A percentile compares a stretch with the other conserved stretches of the same genome.
Conservation (phyloP, 306 rosid species). For the Dryas drummondii region DNA sequence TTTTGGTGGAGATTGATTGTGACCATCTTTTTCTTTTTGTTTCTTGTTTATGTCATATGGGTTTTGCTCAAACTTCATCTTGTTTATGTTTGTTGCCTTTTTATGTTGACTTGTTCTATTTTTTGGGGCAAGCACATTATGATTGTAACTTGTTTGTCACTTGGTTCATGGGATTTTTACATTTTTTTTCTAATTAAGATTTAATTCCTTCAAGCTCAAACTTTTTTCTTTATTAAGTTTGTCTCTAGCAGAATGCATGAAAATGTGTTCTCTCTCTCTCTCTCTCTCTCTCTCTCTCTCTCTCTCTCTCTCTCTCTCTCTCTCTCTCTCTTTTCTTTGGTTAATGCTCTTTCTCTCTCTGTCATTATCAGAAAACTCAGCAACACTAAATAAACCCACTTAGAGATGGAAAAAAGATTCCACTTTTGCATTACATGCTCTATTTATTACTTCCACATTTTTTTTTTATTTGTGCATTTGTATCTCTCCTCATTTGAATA, state of each 20-base stretch:
- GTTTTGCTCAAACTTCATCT: slow-evolving; percentile 14
- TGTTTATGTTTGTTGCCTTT: slow-evolving; percentile 5
- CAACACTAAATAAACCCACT: slow-evolving; percentile 10
- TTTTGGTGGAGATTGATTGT: slow-evolving; percentile 5
- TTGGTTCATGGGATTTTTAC: slow-evolving; percentile 14
- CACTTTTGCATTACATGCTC: neutral
- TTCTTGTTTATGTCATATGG: slow-evolving; percentile 13
- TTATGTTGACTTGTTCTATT: slow-evolving; percentile 6
- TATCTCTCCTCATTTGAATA: too few species aligned
- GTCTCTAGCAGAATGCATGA: slow-evolving; percentile 12
- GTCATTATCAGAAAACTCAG: slow-evolving; percentile 10
- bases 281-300: neutral
- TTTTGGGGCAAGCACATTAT: slow-evolving; percentile 31
- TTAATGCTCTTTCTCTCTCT: slow-evolving; percentile 11
- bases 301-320: slow-evolving; percentile 12
- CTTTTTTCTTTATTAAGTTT: slow-evolving; percentile 27
- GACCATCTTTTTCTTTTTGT: neutral
- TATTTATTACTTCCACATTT: too few species aligned
- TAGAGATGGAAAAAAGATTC: neutral
- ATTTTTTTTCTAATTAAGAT: neutral
- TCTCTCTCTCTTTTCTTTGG: neutral
- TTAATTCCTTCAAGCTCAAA: slow-evolving; percentile 21
- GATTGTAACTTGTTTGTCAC: slow-evolving; percentile 47
- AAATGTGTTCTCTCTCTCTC: slow-evolving; percentile 13
- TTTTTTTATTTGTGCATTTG: neutral